These are phyloP conservation scores for Colletotrichum gloeosporioides DNA, from an alignment of 2,329 filamentous ascomycete species.

Conservation along the genomic window DNA sequence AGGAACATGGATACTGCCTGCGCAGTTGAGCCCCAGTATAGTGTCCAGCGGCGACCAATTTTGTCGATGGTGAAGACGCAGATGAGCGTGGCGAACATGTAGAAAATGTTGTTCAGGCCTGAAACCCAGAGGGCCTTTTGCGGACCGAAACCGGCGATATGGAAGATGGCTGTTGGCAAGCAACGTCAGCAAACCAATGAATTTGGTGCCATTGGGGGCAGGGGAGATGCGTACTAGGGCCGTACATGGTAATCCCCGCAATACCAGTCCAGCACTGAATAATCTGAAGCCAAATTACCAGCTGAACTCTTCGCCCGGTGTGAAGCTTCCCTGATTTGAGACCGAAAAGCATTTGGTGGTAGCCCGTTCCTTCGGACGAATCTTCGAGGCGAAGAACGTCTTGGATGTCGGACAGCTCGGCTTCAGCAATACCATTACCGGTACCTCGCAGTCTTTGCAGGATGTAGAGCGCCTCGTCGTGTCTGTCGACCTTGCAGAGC, in stretches of 20 bases:
- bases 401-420: neutral
- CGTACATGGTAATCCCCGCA: neutral
- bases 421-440: neutral
- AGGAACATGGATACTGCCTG: neutral
- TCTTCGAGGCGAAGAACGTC: neutral
- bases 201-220: too few species aligned
- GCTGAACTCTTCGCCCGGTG: neutral
- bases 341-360: neutral
- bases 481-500: neutral
- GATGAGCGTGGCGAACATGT: neutral
- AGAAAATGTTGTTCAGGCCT: neutral
- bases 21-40: neutral
- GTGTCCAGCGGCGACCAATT: neutral
- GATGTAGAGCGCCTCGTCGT: neutral
- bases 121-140: neutral
- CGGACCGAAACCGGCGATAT: neutral
- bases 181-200: too few species aligned
- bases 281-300: neutral
- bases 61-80: neutral
- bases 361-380: neutral
- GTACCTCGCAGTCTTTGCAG: neutral
- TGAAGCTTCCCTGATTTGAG: neutral
- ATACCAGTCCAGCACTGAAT: neutral
- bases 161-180: neutral
- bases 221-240: too few species aligned